Evolutionary conservation across 495 filamentous ascomycete species (phyloP).

Genomic region (Endocarpon pusillum): DNA sequence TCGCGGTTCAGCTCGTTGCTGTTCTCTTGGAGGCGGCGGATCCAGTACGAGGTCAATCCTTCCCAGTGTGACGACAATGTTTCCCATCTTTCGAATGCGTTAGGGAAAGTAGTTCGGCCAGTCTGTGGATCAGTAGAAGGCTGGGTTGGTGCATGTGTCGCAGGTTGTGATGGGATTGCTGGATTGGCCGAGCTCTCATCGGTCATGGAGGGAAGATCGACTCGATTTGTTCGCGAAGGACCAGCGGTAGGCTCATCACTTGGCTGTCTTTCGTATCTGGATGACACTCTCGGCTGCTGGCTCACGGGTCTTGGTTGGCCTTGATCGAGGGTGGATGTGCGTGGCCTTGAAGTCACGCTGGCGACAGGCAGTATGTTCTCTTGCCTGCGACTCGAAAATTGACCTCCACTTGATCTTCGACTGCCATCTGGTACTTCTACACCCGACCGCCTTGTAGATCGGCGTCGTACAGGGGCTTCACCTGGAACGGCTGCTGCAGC

Average conservation of each 20-base stretch:
- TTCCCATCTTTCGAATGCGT: constrained; percentile 97
- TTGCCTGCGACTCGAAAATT: constrained; percentile 9
- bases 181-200: constrained; percentile 7
- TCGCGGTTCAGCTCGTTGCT: constrained; percentile 66
- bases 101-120: constrained; percentile 52
- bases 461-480: constrained; percentile 28
- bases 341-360: neutral
- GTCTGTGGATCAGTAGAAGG: too few relatives aligned
- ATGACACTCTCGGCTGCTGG: constrained; percentile 10
- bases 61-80: constrained; percentile 95
- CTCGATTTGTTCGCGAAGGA: too few relatives aligned
- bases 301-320: constrained; percentile 6
- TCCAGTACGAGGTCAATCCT: constrained; percentile 92
- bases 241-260: too few relatives aligned
- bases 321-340: neutral
- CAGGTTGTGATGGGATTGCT: constrained; percentile 16
- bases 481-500: constrained; percentile 43
- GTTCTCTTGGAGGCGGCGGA: constrained; percentile 77
- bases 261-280: too few relatives aligned
- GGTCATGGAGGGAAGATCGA: constrained; percentile 9
- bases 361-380: neutral
- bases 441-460: constrained; percentile 11
- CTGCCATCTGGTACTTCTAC: constrained; percentile 2
- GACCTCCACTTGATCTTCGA: constrained; percentile 11
- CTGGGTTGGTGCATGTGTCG: too few relatives aligned